Conservation (phyloP, 2,329 filamentous ascomycete species). For the Talaromyces funiculosus region DNA sequence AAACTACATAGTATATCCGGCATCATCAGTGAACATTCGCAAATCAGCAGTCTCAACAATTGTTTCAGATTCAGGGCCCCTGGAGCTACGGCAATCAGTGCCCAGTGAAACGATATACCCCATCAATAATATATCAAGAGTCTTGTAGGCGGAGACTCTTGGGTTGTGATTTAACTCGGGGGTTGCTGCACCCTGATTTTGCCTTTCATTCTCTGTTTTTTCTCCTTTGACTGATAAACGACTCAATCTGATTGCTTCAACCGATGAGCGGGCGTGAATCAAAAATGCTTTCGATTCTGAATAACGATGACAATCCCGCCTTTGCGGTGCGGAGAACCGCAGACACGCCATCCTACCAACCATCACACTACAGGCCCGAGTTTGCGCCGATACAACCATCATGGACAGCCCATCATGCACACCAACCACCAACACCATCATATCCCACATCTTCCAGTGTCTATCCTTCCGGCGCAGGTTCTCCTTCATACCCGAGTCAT, state of each 20-base stretch:
- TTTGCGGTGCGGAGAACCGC: slow-evolving; percentile 13
- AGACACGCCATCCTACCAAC: slow-evolving; percentile 3
- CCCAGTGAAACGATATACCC: neutral
- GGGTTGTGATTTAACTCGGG: neutral
- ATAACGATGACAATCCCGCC: slow-evolving; percentile 16
- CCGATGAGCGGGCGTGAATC: slow-evolving; percentile 8
- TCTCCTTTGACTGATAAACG: neutral
- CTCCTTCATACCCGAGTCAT: slow-evolving; percentile 3
- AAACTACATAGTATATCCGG: neutral
- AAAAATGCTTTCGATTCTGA: slow-evolving; percentile 15
- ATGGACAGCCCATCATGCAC: slow-evolving; percentile 1
- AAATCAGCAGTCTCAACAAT: neutral
- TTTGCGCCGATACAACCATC: neutral
- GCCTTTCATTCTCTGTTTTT: neutral
- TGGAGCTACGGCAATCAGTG: neutral
- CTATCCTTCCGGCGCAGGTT: neutral
- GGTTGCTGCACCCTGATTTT: neutral
- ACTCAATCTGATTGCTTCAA: neutral
- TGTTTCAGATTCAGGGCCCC: neutral
- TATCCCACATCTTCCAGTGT: neutral
- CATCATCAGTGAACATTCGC: neutral
- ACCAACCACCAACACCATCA: neutral
- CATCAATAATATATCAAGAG: neutral
- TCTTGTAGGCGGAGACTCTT: neutral
- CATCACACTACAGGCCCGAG: slow-evolving; percentile 2